Conservation (phyloP, 2,329 filamentous ascomycete species). For the Orbilia brochopaga region DNA sequence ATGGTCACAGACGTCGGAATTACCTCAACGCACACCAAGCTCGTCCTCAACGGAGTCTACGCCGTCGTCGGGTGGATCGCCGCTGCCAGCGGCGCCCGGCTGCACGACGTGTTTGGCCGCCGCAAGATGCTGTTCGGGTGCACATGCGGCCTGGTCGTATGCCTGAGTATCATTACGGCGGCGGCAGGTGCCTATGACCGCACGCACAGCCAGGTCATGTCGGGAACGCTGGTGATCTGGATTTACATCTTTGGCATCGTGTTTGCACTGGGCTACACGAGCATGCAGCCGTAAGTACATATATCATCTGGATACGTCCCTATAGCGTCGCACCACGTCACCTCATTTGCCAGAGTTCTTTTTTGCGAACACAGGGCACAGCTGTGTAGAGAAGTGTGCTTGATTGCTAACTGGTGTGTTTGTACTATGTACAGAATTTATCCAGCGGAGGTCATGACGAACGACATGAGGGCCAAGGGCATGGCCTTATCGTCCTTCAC, state of each 20-base stretch:
- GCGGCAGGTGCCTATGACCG: slow-evolving; percentile 56
- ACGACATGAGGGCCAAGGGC: slow-evolving; percentile 58
- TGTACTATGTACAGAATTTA: slow-evolving; percentile 56
- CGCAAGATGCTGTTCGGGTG: slow-evolving; percentile 59
- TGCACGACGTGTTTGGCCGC: slow-evolving; percentile 59
- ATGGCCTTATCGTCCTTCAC: slow-evolving; percentile 58
- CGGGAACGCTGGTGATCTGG: slow-evolving; percentile 59
- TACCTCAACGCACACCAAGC: slow-evolving; percentile 58
- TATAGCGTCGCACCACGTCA: slow-evolving; percentile 4
- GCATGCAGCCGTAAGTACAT: slow-evolving; percentile 56
- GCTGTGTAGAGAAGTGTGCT: background rate
- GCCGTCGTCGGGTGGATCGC: slow-evolving; percentile 60
- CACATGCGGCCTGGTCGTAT: slow-evolving; percentile 57
- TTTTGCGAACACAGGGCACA: background rate
- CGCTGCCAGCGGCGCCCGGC: slow-evolving; percentile 58
- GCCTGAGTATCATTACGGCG: slow-evolving; percentile 58
- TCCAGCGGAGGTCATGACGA: slow-evolving; percentile 58
- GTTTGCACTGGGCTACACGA: slow-evolving; percentile 56
- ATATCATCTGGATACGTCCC: slow-evolving; percentile 37
- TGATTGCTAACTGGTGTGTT: slow-evolving; percentile 17
- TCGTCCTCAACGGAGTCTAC: slow-evolving; percentile 61
- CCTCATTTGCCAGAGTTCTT: slow-evolving; percentile 7
- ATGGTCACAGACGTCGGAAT: slow-evolving; percentile 61
- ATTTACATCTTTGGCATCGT: slow-evolving; percentile 59
- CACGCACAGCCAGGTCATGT: slow-evolving; percentile 56